A percentile compares a stretch with the other conserved stretches of the same genome.
Evolutionary conservation across 2,329 filamentous ascomycete species (phyloP).

Genomic region (Monosporascus cannonballus): DNA sequence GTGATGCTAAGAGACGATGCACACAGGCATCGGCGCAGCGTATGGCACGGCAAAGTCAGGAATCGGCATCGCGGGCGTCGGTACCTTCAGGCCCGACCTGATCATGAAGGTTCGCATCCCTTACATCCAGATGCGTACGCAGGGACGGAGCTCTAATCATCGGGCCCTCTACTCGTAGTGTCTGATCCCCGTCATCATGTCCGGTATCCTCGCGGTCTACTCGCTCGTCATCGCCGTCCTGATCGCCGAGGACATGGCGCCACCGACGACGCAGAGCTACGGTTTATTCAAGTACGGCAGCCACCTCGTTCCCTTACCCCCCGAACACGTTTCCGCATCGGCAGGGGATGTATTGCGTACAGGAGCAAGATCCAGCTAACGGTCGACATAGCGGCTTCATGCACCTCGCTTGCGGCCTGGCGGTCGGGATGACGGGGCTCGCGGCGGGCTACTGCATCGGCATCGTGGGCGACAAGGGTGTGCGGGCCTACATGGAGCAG

Average conservation of each 20-base stretch:
- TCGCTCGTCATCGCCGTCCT: conserved; percentile 94
- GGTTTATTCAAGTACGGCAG: conserved; percentile 71
- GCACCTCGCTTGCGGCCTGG: conserved; percentile 85
- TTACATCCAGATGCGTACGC: neutral
- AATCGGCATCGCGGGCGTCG: conserved; percentile 80
- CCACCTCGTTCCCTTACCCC: neutral
- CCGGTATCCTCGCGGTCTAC: conserved; percentile 98
- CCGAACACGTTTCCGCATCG: neutral
- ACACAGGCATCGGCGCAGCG: conserved; percentile 61
- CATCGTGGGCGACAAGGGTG: conserved; percentile 88
- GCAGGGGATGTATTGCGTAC: neutral
- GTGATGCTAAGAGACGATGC: conserved; percentile 17
- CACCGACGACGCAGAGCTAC: conserved; percentile 63
- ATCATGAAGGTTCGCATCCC: conserved; percentile 74
- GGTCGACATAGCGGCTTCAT: conserved; percentile 64
- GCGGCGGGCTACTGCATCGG: conserved; percentile 96
- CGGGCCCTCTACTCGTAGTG: conserved; percentile 43
- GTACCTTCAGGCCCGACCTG: conserved; percentile 76
- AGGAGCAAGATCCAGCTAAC: conserved; percentile 10
- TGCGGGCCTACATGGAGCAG: conserved; percentile 93
- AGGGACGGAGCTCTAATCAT: conserved; percentile 8
- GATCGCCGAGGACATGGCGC: conserved; percentile 82
- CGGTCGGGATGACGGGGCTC: conserved; percentile 85
- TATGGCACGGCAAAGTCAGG: conserved; percentile 86
- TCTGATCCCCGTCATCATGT: conserved; percentile 90